Evolutionary conservation across 2,329 filamentous ascomycete genomes (phyloP).

Genomic region (Ilyonectria destructans): DNA sequence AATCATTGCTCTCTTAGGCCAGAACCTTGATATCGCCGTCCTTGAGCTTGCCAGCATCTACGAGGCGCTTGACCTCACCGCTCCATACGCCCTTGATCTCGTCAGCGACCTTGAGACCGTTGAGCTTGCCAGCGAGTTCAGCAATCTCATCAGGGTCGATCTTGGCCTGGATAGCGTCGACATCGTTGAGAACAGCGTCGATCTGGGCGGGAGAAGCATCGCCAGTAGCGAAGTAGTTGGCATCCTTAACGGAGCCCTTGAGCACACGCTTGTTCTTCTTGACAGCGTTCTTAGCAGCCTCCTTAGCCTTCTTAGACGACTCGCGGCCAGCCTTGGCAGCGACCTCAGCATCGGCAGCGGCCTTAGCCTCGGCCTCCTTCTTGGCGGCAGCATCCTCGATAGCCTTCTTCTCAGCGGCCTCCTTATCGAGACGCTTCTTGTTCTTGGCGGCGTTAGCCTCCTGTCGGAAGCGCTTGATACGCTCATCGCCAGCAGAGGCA

Average conservation of each 20-base stretch:
- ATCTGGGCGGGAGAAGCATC: constrained; percentile 84
- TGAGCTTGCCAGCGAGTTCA: constrained; percentile 84
- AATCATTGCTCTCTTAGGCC: constrained; percentile 50
- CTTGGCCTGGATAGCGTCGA: constrained; percentile 90
- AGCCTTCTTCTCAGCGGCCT: constrained; percentile 90
- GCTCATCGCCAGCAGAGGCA: constrained; percentile 86
- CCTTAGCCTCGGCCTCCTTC: constrained; percentile 87
- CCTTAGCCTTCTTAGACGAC: constrained; percentile 94
- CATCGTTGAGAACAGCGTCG: constrained; percentile 86
- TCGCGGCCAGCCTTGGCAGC: constrained; percentile 89
- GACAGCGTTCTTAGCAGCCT: constrained; percentile 97
- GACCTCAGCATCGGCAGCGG: constrained; percentile 87
- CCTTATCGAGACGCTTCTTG: constrained; percentile 91
- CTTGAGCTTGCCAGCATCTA: constrained; percentile 88
- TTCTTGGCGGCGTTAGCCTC: constrained; percentile 95
- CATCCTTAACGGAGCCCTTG: constrained; percentile 94
- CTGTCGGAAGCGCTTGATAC: constrained; percentile 97
- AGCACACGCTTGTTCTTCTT: constrained; percentile 99
- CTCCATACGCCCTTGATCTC: constrained; percentile 91
- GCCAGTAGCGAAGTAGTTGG: constrained; percentile 92
- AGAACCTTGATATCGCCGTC: constrained; percentile 84
- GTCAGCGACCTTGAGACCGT: constrained; percentile 81
- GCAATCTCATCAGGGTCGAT: constrained; percentile 94
- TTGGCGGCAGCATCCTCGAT: constrained; percentile 88
- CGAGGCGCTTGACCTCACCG: constrained; percentile 83